A percentile compares a stretch with the other conserved stretches of the same genome.
Evolutionary conservation across 2,329 filamentous ascomycete genomes (phyloP).

Genomic region (Talaromyces amestolkiae): DNA sequence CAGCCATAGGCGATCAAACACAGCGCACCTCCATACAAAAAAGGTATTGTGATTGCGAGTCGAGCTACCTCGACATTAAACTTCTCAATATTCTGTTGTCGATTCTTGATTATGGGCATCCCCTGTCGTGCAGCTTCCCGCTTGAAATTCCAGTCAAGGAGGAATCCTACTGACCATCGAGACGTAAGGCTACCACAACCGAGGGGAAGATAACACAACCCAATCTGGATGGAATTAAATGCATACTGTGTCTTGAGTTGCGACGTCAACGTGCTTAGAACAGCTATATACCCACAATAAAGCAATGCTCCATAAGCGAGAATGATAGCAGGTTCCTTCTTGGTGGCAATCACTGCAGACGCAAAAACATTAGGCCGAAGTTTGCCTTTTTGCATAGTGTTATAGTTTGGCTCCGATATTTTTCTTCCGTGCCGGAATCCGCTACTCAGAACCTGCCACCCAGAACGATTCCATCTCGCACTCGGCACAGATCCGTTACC

Average conservation of each 20-base stretch:
- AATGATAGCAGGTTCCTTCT: constrained; percentile 18
- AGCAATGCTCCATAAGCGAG: constrained; percentile 11
- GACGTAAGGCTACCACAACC: constrained; percentile 41
- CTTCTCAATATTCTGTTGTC: constrained; percentile 35
- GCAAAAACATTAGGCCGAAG: constrained; percentile 19
- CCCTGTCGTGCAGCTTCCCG: constrained; percentile 34
- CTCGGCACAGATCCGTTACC: constrained; percentile 37
- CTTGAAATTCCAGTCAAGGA: constrained; percentile 46
- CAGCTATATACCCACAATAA: constrained; percentile 9
- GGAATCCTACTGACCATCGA: constrained; percentile 36
- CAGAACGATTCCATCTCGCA: constrained; percentile 11
- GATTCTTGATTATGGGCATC: constrained; percentile 34
- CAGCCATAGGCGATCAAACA: constrained; percentile 42
- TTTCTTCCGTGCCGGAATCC: not conserved
- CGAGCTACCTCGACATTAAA: constrained; percentile 47
- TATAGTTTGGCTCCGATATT: not conserved
- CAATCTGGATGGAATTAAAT: constrained; percentile 43
- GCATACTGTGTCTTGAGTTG: constrained; percentile 38
- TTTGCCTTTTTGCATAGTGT: constrained; percentile 2
- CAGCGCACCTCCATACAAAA: not conserved
- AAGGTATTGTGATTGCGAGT: constrained; percentile 40
- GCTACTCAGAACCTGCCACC: not conserved
- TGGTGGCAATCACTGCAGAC: constrained; percentile 27
- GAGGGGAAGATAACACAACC: constrained; percentile 44
- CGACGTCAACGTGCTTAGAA: constrained; percentile 34